Conservation (phyloP, 2,329 filamentous ascomycete genomes). For the Hymenoscyphus repandus region DNA sequence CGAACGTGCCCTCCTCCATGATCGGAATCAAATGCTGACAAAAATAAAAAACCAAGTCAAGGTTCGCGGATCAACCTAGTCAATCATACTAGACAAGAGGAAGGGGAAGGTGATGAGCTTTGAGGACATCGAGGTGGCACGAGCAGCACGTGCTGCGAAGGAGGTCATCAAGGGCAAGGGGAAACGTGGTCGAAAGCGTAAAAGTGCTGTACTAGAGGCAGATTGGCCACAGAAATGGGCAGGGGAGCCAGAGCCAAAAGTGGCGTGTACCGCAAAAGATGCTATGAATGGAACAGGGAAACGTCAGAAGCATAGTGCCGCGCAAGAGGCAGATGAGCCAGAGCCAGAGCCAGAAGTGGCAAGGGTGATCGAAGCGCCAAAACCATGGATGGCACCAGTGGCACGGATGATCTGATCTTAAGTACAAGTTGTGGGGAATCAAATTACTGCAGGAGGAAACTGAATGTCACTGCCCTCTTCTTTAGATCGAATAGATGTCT, state of each 20-base stretch:
- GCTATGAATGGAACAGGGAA: no score
- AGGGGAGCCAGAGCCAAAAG: constrained; percentile 7
- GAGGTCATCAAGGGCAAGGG: constrained; percentile 13
- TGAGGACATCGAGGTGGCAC: constrained; percentile 25
- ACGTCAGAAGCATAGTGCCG: no score
- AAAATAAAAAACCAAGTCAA: background rate
- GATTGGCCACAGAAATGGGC: background rate
- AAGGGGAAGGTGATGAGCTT: constrained; percentile 28
- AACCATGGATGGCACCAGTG: no score
- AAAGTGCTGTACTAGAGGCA: constrained; percentile 1
- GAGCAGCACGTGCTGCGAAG: constrained; percentile 14
- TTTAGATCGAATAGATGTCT: no score
- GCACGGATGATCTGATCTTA: no score
- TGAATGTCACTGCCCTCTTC: no score
- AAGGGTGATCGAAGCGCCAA: no score
- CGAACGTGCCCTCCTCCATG: background rate
- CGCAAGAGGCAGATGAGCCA: background rate
- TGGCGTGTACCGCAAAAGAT: no score
- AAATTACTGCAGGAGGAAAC: no score
- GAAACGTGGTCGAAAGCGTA: constrained; percentile 13
- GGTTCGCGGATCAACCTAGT: background rate
- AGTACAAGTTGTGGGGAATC: no score
- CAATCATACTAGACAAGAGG: background rate
- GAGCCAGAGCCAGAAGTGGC: constrained; percentile 7
- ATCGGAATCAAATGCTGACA: background rate